phyloP scores from a whole-genome alignment of 768 basidiomycete genomes.

The Ramaria sp. region DNA sequence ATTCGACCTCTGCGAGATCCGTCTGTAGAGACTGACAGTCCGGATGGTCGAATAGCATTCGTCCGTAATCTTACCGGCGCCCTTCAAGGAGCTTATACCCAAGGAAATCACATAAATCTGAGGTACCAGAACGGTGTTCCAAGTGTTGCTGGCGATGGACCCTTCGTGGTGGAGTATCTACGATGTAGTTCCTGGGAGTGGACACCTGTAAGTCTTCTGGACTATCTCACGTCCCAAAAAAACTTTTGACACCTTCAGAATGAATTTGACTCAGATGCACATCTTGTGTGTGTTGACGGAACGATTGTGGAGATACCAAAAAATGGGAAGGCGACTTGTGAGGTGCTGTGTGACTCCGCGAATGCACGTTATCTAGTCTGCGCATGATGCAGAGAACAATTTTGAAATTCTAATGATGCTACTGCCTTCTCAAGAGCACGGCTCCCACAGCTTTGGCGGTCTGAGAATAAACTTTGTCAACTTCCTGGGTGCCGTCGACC shows the following conservation, averaged over 20 bases:
- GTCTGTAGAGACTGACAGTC: constrained; percentile 28
- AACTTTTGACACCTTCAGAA: constrained; percentile 32
- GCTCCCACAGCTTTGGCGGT: constrained; percentile 45
- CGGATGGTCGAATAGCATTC: constrained; percentile 37
- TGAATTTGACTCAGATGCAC: constrained; percentile 45
- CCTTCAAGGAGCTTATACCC: constrained; percentile 61
- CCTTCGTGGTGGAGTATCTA: constrained; percentile 60
- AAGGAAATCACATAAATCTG: constrained; percentile 60
- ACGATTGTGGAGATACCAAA: constrained; percentile 50
- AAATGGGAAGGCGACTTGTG: constrained; percentile 49
- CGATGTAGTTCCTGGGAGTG: constrained; percentile 80
- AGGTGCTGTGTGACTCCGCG: constrained; percentile 14
- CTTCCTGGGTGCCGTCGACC: constrained; percentile 58
- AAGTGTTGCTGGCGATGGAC: background rate
- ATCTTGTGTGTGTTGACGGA: constrained; percentile 75
- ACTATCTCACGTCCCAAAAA: background rate
- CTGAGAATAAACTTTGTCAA: constrained; percentile 62
- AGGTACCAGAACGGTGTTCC: constrained; percentile 44
- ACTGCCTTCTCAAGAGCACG: constrained; percentile 26
- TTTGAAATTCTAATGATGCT: background rate
- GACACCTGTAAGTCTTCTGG: constrained; percentile 51
- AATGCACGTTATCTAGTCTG: background rate
- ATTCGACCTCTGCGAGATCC: constrained; percentile 64
- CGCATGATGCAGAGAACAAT: background rate
- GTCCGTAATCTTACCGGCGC: constrained; percentile 42